phyloP scores from a whole-genome alignment of 164 flowering plant species.

The Tetracentron sinense region DNA sequence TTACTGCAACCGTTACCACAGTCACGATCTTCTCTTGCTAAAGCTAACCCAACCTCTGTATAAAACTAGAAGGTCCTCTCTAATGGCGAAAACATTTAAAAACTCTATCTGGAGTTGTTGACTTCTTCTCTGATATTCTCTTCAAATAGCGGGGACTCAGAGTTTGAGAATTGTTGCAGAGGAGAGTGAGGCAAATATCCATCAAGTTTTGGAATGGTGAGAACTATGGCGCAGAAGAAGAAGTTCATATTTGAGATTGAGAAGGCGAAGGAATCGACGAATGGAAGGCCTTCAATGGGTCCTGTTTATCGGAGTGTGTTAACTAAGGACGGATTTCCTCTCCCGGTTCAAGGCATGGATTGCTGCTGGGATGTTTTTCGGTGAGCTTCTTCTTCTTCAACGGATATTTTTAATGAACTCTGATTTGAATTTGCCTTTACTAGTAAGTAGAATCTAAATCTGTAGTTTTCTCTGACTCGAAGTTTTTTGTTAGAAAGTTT shows the following conservation, averaged over 20 bases:
- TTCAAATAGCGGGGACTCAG: not conserved
- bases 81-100: too few relatives aligned
- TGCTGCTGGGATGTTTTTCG: slow-evolving; percentile 93
- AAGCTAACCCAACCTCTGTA: too few relatives aligned
- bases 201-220: not conserved
- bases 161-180: not conserved
- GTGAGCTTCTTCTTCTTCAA: slow-evolving; percentile 25
- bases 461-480: not conserved
- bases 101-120: not conserved
- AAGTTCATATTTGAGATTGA: slow-evolving; percentile 64
- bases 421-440: not conserved
- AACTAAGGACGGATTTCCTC: slow-evolving; percentile 77
- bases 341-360: slow-evolving; percentile 52
- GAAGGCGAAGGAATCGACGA: slow-evolving; percentile 41
- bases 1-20: too few relatives aligned
- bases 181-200: slow-evolving; percentile 3
- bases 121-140: not conserved
- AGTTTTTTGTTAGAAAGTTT: too few relatives aligned
- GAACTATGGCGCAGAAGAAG: slow-evolving; percentile 31
- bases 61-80: too few relatives aligned
- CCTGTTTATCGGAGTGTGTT: slow-evolving; percentile 78
- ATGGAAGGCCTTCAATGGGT: slow-evolving; percentile 66
- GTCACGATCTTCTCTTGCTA: too few relatives aligned
- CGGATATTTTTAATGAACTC: not conserved
- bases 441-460: not conserved